Conservation (phyloP, 805 yeast species). For the Limtongozyma cylindracea region DNA sequence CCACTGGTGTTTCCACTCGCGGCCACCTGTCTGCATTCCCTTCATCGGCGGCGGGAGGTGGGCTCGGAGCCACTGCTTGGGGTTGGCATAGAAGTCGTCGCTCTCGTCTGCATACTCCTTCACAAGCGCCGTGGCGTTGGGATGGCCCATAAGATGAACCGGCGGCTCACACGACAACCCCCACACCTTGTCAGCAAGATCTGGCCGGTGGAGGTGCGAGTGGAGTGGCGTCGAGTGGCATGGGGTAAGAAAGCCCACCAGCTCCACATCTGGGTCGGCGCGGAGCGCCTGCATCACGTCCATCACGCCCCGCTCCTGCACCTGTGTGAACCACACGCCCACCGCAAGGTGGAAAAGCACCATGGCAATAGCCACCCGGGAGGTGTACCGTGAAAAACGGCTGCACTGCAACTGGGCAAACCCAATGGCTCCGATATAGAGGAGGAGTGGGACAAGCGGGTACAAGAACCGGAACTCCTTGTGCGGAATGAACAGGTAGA, state of each 20-base stretch:
- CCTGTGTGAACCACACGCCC: constrained; percentile 26
- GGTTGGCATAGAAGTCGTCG: constrained; percentile 54
- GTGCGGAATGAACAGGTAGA: constrained; percentile 49
- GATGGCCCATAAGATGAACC: constrained; percentile 11
- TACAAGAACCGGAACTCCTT: constrained; percentile 83
- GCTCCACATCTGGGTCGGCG: constrained; percentile 9
- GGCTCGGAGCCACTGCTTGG: constrained; percentile 22
- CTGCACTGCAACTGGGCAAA: background rate
- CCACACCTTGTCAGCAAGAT: constrained; percentile 23
- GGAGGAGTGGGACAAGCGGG: constrained; percentile 57
- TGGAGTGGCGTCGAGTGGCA: constrained; percentile 98
- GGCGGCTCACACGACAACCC: constrained; percentile 89
- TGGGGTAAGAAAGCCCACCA: constrained; percentile 73
- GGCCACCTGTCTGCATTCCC: constrained; percentile 1
- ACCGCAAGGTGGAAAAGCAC: constrained; percentile 11
- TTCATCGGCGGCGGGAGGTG: constrained; percentile 17
- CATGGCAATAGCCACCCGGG: constrained; percentile 2
- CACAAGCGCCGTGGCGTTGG: constrained; percentile 6
- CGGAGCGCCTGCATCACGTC: constrained; percentile 32
- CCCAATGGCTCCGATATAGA: constrained; percentile 18
- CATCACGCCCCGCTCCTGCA: constrained; percentile 75
- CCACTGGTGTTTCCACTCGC: constrained; percentile 56
- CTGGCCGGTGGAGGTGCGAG: constrained; percentile 43
- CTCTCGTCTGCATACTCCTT: constrained; percentile 57
- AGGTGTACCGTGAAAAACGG: no score